Evolutionary conservation across 176 grass and related monocot genomes (phyloP).

Genomic region (Puccinellia tenuiflora): DNA sequence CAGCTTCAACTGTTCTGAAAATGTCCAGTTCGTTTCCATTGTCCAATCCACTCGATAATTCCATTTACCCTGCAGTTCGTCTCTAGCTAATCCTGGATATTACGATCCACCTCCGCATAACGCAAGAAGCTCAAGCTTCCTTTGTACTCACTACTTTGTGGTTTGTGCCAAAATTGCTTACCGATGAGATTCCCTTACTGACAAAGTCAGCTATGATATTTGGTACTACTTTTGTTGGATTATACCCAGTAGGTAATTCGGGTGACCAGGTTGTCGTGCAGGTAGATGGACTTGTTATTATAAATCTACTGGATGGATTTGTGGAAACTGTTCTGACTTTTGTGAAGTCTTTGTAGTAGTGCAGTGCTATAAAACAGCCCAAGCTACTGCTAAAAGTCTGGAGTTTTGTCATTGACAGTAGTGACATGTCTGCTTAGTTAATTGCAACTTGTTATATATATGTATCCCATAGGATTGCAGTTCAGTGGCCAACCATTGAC

Average conservation of each 20-base stretch:
- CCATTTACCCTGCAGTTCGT: not conserved
- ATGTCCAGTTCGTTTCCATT: not conserved
- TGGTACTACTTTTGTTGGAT: not conserved
- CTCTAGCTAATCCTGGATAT: not conserved
- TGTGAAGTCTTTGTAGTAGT: not conserved
- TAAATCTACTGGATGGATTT: not conserved
- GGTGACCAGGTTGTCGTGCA: not conserved
- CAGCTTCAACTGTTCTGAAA: constrained; percentile 5
- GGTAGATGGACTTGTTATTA: constrained; percentile 6
- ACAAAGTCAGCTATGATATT: not conserved
- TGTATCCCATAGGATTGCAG: not conserved
- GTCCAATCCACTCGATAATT: not conserved
- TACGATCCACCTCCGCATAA: not conserved
- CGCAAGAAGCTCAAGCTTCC: not conserved
- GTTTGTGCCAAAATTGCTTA: not conserved
- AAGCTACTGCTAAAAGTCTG: not conserved
- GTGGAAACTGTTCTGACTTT: constrained; percentile 2
- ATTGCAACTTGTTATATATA: not conserved
- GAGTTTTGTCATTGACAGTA: constrained; percentile 10
- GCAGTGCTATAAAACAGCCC: constrained; percentile 1
- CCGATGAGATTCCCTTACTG: not conserved
- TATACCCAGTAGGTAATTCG: not conserved
- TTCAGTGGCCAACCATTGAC: not conserved
- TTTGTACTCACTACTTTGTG: no score
- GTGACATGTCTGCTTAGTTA: not conserved